Percentiles rank a stretch among this genome's conserved stretches.
phyloP scores from a whole-genome alignment of 495 filamentous ascomycete genomes.

The Chaetomium fimeti region DNA sequence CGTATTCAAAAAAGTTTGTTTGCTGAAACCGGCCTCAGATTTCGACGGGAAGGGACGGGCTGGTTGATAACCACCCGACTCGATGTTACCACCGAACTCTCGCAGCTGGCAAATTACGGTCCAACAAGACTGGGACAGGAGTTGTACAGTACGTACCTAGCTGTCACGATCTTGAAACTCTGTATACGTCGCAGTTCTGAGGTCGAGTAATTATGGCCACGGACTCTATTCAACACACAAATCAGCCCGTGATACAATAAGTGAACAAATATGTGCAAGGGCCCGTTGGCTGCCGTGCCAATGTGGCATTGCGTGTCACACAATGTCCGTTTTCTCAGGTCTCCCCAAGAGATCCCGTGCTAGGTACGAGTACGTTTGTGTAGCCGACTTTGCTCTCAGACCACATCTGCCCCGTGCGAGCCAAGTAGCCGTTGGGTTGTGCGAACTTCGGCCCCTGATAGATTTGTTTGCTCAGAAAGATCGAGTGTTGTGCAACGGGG shows the following conservation, averaged over 20 bases:
- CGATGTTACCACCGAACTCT: not conserved
- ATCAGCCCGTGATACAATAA: not conserved
- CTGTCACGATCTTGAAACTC: not conserved
- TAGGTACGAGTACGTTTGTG: not conserved
- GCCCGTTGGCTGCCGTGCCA: conserved; percentile 16
- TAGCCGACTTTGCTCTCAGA: not conserved
- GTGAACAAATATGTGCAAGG: not conserved
- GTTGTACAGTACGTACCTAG: not conserved
- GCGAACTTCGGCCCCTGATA: too few relatives aligned
- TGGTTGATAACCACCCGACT: not conserved
- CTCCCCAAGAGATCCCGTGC: not conserved
- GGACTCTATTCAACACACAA: too few relatives aligned
- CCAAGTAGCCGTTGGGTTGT: too few relatives aligned
- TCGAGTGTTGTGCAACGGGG: too few relatives aligned
- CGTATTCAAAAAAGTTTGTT: not conserved
- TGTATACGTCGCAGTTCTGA: too few relatives aligned
- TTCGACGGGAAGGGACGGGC: not conserved
- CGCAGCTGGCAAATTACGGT: not conserved
- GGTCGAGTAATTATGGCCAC: too few relatives aligned
- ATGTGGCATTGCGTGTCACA: not conserved
- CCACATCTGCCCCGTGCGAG: not conserved
- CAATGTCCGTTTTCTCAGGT: not conserved
- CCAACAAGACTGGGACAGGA: not conserved
- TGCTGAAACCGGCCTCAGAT: not conserved
- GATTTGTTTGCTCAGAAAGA: too few relatives aligned